phyloP scores from a whole-genome alignment of 2,329 filamentous ascomycete species.

The Dothideomycetes sp. region DNA sequence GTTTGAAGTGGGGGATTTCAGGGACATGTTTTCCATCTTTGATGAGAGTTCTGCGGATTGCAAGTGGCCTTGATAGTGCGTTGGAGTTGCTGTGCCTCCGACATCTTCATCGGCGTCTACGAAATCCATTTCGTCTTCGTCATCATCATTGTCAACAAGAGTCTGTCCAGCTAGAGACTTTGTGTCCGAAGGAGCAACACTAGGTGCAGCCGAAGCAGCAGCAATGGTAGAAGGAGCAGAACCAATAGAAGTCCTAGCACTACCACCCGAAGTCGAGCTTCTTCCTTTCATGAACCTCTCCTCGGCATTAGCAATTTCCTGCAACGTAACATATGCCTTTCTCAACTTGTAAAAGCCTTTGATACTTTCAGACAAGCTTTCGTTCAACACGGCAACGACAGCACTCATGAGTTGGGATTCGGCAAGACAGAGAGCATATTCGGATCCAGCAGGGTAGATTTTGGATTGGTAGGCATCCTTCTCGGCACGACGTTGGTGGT shows the following conservation, averaged over 20 bases:
- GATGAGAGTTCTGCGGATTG: slow-evolving; percentile 23
- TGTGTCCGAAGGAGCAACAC: neutral
- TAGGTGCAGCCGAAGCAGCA: neutral
- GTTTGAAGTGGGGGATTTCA: neutral
- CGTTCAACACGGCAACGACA: slow-evolving; percentile 80
- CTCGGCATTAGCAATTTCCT: slow-evolving; percentile 69
- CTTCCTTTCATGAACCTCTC: slow-evolving; percentile 43
- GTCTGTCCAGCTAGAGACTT: neutral
- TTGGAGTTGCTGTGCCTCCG: slow-evolving; percentile 37
- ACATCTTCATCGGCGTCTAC: slow-evolving; percentile 47
- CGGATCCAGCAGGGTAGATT: slow-evolving; percentile 75
- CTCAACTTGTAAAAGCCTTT: slow-evolving; percentile 87
- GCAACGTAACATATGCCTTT: slow-evolving; percentile 76
- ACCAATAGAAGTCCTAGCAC: neutral
- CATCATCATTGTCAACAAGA: slow-evolving; percentile 23
- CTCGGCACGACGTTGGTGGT: slow-evolving; percentile 66
- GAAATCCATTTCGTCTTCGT: slow-evolving; percentile 45
- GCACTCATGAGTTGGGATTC: slow-evolving; percentile 84
- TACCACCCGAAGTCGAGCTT: slow-evolving; percentile 19
- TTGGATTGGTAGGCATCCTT: slow-evolving; percentile 51
- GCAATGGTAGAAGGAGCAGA: neutral
- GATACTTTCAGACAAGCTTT: slow-evolving; percentile 83
- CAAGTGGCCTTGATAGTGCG: slow-evolving; percentile 40
- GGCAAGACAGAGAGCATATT: slow-evolving; percentile 76
- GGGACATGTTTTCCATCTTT: slow-evolving; percentile 15